Conservation (phyloP, 768 basidiomycete genomes). For the Rhodosporidiobolus sp. region DNA sequence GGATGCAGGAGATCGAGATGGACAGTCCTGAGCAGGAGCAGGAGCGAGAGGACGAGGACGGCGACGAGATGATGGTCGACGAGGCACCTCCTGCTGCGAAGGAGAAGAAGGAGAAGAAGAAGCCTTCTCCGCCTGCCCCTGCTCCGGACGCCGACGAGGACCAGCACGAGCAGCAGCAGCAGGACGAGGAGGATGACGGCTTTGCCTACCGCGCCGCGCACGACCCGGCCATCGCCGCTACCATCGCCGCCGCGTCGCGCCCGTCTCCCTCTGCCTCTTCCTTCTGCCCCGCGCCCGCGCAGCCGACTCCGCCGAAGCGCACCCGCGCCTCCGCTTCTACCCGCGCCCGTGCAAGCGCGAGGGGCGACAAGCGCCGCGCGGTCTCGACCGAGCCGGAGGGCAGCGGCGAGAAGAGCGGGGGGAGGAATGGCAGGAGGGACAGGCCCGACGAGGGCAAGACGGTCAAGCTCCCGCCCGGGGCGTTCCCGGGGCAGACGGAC, state of each 20-base stretch:
- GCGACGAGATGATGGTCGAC: background rate
- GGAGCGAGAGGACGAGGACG: slow-evolving; percentile 1
- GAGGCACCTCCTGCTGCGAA: background rate
- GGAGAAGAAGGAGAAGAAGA: no score
- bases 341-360: background rate
- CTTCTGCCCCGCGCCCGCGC: background rate
- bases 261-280: background rate
- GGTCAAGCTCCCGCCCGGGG: slow-evolving; percentile 23
- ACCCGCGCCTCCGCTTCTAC: background rate
- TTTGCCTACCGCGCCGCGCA: background rate
- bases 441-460: slow-evolving; percentile 1
- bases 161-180: background rate
- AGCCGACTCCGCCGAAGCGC: background rate
- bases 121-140: no score
- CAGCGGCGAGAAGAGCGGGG: background rate
- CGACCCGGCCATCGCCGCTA: slow-evolving; percentile 7
- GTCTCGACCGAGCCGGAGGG: background rate
- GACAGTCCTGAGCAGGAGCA: background rate
- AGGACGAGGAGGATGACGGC: background rate
- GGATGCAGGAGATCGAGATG: background rate
- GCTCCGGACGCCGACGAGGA: no score
- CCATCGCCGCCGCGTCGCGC: slow-evolving; percentile 1
- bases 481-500: slow-evolving; percentile 11
- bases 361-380: slow-evolving; percentile 17
- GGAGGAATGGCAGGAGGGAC: background rate